Base-by-base conservation (phyloP, 805 yeast species). In the Candida lessepsii region DNA sequence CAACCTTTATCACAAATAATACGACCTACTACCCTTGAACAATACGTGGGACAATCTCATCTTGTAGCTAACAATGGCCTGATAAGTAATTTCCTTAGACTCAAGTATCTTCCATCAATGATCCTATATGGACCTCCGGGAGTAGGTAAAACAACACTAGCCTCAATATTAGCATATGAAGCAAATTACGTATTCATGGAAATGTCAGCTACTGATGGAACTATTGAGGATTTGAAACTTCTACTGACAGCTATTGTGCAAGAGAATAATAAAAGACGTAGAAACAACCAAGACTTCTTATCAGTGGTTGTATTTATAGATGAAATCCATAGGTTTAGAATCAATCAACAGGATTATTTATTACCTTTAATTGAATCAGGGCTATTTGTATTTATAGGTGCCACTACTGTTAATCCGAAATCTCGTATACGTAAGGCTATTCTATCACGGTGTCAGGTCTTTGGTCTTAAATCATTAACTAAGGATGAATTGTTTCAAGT, bases 91-190 rank as follows among this genome's bases (percentile, higher is more conserved):
- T 85, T 85, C 45, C 70, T 90, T 2, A 70, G 73, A 26, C 63
- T 74, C 61, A 78, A 83, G n/a, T 67, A 71, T 34, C 67, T 86
- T 6, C 97, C 97, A 1, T 88, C 96, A 0, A 73, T 93, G 79
- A 79, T 93, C 2, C 63, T 93, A 4, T 85, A 93, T 86, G 99
- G 99, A 0, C 96, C 96, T 1, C 95, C 97, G 2, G 99, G 99
- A 0, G 90, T 88, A 2, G 91, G 93, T 71, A 93, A 93, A 56
- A 93, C 99, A 0, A 83, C 96, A 0, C 57, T 93, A 19, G 93
- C 95, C 0, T 50, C 74, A 29, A 73, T 83, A 25, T 61, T 85
- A n/a, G 81, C 89, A 0, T 54, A 63, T 11, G 63, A 69, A n/a
- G 64, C 78, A 2, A 67, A 70, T 31, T 68, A 79, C 33, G 67